Percentiles rank a stretch among this genome's conserved stretches.
These are phyloP conservation scores for Auriculariales sp. DNA, from an alignment of 768 basidiomycete genomes.

Conservation along the genomic window DNA sequence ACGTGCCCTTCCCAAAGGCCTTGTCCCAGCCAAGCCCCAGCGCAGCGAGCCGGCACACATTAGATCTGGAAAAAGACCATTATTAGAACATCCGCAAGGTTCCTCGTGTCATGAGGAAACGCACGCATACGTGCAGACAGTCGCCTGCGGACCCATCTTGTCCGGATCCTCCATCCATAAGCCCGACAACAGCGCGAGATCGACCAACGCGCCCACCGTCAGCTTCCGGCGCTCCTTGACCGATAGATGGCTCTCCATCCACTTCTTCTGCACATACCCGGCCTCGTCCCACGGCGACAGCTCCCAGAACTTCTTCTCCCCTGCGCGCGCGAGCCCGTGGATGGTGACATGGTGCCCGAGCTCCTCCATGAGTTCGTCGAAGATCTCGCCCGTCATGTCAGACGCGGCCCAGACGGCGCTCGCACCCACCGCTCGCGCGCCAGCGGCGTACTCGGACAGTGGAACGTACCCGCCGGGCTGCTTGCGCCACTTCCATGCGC, in stretches of 20 bases:
- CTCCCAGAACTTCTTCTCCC: slow-evolving; percentile 25
- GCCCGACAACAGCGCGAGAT: slow-evolving; percentile 52
- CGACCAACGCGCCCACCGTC: slow-evolving; percentile 52
- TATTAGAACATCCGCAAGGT: slow-evolving; percentile 2
- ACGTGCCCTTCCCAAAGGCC: slow-evolving; percentile 44
- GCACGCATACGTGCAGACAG: slow-evolving; percentile 45
- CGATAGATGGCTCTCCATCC: slow-evolving; percentile 25
- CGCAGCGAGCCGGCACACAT: slow-evolving; percentile 42
- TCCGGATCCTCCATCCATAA: slow-evolving; percentile 34
- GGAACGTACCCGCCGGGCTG: slow-evolving; percentile 29
- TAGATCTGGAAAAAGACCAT: slow-evolving; percentile 29
- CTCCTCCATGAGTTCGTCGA: slow-evolving; percentile 26
- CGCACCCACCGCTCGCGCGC: slow-evolving; percentile 23
- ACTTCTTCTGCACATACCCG: slow-evolving; percentile 38
- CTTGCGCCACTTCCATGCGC: slow-evolving; percentile 26
- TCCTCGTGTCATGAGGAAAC: slow-evolving; percentile 9
- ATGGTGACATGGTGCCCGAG: slow-evolving; percentile 21
- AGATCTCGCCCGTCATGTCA: slow-evolving; percentile 34
- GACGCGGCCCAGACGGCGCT: slow-evolving; percentile 41
- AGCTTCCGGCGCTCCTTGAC: slow-evolving; percentile 27
- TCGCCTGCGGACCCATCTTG: slow-evolving; percentile 33
- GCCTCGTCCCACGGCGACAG: slow-evolving; percentile 32
- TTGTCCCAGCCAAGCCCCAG: slow-evolving; percentile 49
- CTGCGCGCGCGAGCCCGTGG: slow-evolving; percentile 32
- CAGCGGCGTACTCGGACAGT: slow-evolving; percentile 30